Evolutionary conservation across 2,329 filamentous ascomycete species (phyloP).

Genomic region (Aspergillus piperis): DNA sequence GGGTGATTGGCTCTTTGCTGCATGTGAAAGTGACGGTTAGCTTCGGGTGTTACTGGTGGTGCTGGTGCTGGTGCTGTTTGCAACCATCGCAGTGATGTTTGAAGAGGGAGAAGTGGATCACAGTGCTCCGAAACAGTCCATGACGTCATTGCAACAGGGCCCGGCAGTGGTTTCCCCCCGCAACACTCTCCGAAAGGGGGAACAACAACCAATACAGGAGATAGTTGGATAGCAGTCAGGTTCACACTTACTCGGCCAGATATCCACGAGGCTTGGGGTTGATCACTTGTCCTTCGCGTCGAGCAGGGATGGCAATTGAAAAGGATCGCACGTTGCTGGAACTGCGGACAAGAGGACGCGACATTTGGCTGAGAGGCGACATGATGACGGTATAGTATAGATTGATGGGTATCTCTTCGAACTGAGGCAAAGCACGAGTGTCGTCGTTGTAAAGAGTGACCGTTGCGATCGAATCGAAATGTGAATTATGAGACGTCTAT

Average conservation of each 20-base stretch:
- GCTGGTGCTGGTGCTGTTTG: not conserved
- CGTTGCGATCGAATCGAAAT: too few species aligned
- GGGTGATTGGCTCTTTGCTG: constrained; percentile 26
- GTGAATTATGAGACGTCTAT: not conserved
- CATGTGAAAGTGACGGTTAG: not conserved
- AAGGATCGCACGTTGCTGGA: constrained; percentile 17
- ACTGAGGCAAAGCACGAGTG: too few species aligned
- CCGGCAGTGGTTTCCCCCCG: not conserved
- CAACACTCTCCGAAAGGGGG: not conserved
- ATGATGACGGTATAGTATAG: constrained; percentile 1
- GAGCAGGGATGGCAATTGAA: constrained; percentile 19
- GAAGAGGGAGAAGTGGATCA: not conserved
- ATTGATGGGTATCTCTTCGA: not conserved
- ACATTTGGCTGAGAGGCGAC: constrained; percentile 6
- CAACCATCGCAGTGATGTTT: not conserved
- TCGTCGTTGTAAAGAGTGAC: too few species aligned
- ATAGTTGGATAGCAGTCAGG: too few species aligned
- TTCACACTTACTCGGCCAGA: constrained; percentile 28
- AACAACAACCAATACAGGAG: too few species aligned
- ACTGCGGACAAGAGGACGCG: constrained; percentile 22
- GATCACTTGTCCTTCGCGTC: constrained; percentile 27
- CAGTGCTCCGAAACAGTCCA: not conserved
- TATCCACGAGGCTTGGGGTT: constrained; percentile 27
- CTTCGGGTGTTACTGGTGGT: too few species aligned
- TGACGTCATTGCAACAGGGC: constrained; percentile 24